These are phyloP conservation scores for Leishmania gerbilli DNA, from an alignment of 208 protist species.

Conservation along the genomic window DNA sequence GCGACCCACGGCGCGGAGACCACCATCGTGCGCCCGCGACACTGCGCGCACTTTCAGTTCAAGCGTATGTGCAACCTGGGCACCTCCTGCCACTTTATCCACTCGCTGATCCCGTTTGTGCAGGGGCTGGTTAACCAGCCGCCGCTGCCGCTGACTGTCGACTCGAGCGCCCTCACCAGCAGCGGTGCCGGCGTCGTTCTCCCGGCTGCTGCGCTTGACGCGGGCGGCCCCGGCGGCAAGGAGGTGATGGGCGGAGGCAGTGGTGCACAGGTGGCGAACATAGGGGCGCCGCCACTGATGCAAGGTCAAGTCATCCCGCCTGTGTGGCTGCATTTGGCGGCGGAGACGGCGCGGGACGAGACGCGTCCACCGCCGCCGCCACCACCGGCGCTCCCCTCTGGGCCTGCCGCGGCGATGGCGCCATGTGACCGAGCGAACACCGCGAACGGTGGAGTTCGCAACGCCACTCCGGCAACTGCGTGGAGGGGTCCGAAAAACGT, in stretches of 20 bases:
- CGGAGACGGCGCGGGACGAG: neutral
- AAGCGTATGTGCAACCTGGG: conserved; percentile 78
- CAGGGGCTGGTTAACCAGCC: conserved; percentile 43
- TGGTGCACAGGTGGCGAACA: neutral
- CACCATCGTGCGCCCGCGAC: conserved; percentile 41
- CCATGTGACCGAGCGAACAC: neutral
- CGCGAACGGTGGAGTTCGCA: neutral
- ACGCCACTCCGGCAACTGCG: neutral
- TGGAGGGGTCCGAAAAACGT: neutral
- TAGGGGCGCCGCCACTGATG: neutral
- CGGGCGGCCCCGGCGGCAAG: neutral
- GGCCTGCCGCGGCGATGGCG: neutral
- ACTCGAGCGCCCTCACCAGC: neutral
- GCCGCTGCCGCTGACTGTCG: conserved; percentile 1
- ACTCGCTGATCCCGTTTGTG: conserved; percentile 67
- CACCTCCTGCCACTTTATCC: conserved; percentile 65
- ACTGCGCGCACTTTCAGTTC: conserved; percentile 86
- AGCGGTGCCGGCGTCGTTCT: conserved; percentile 11
- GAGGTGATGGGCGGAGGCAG: neutral
- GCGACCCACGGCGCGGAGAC: conserved; percentile 1
- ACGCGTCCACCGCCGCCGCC: neutral
- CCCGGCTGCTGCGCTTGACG: neutral
- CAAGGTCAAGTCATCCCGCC: neutral
- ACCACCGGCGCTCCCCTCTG: neutral
- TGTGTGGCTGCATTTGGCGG: neutral